These are phyloP conservation scores for Tolypocladium pustulatum DNA, from an alignment of 2,329 filamentous ascomycete genomes.

Conservation along the genomic window DNA sequence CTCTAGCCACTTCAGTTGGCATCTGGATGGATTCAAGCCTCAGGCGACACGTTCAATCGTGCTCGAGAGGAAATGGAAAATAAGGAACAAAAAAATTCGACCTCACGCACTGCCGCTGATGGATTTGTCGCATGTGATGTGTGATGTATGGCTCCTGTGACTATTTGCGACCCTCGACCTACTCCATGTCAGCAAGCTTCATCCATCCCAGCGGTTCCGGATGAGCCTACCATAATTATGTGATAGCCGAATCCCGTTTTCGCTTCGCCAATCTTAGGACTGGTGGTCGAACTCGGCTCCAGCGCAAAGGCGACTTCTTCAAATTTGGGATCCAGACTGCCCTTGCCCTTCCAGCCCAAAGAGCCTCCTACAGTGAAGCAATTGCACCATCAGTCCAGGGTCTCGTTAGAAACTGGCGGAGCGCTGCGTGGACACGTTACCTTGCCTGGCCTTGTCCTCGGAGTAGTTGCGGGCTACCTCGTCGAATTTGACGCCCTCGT, in stretches of 20 bases:
- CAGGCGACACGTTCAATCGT: constrained; percentile 20
- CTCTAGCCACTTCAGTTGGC: constrained; percentile 36
- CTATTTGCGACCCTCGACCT: constrained; percentile 33
- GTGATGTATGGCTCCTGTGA: constrained; percentile 2
- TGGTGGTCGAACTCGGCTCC: constrained; percentile 52
- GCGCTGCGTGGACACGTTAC: constrained; percentile 17
- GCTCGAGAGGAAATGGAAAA: constrained; percentile 30
- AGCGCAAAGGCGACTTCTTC: constrained; percentile 63
- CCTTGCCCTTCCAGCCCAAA: constrained; percentile 64
- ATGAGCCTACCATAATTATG: constrained; percentile 58
- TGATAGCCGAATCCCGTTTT: constrained; percentile 73
- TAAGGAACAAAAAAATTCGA: constrained; percentile 17
- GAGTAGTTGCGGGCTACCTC: constrained; percentile 63
- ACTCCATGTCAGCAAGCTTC: not conserved
- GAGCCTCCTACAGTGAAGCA: constrained; percentile 43
- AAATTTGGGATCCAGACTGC: constrained; percentile 56
- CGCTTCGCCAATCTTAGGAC: constrained; percentile 56
- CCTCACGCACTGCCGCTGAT: not conserved
- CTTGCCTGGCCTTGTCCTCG: constrained; percentile 66
- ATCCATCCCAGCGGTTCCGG: not conserved
- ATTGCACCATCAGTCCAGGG: not conserved
- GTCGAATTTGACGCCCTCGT: constrained; percentile 60
- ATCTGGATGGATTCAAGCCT: constrained; percentile 30
- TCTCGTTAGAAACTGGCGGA: not conserved
- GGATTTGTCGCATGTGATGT: constrained; percentile 1